Base-by-base conservation (phyloP, 2,329 filamentous ascomycete species). In the Teratosphaeriaceae sp. region DNA sequence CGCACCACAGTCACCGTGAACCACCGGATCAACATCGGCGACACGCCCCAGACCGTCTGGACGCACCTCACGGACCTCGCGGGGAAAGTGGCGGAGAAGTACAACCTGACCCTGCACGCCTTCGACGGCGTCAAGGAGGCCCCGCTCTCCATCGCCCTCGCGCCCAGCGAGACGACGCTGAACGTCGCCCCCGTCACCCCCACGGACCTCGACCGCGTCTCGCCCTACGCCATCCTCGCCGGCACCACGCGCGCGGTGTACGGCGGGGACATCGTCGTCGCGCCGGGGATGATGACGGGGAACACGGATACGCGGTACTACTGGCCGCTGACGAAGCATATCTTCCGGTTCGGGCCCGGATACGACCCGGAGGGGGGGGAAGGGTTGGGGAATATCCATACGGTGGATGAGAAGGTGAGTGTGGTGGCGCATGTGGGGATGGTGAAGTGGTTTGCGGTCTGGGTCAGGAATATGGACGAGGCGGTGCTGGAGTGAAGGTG, bases 1-100 rank as follows among this genome's bases (percentile, higher is more conserved):
- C 71, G 70, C 34, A 69, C 75, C 34, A 68, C 62, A 3, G 67
- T 73, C 0, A 66, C 70, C 1, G 67, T 79, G 27, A 79, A 79
- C 53, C 74, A 78, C 61, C 74, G 76, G 5, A 69, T 79, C 30
- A 75, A 74, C n/a, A 65, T 75, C 13, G 74, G 76, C 47, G 69
- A 76, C 50, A 68, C 67, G 2, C 69, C 72, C 2, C 57, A 69
- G 13, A 57, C 65, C 19, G 63, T 76, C 5, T 70, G 67, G 44
- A 56, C 64, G 20, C 73, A 73, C 23, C 63, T 76, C 6, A 49
- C 71, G 4, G 55, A 67, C n/a, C 61, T 74, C 33, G 65, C 73
- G 34, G 47, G 61, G 30, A 68, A 70, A 2, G 64, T 77, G 29
- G 68, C 71, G 0, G 61, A 71, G 45, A 69, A 70, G 27, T 70